Conservation (phyloP, 2,329 filamentous ascomycete species). For the Fusarium circinatum region DNA sequence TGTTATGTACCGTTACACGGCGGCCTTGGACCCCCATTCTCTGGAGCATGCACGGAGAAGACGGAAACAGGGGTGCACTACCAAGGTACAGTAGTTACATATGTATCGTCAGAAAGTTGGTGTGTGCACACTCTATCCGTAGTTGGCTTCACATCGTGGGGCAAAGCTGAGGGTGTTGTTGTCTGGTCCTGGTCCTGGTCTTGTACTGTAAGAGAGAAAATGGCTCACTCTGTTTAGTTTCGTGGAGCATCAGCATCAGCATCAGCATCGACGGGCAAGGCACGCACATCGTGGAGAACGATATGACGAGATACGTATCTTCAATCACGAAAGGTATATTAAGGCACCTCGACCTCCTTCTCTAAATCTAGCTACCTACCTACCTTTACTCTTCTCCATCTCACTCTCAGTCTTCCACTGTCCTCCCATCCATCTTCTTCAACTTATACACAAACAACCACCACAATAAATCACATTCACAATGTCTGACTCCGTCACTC, state of each 20-base stretch:
- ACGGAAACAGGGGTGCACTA: constrained; percentile 19
- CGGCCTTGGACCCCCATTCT: constrained; percentile 13
- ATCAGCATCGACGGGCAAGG: constrained; percentile 18
- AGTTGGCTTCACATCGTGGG: constrained; percentile 43
- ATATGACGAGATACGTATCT: constrained; percentile 41
- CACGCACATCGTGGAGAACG: constrained; percentile 18
- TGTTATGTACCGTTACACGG: not conserved
- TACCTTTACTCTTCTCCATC: not conserved
- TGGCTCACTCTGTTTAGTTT: constrained; percentile 44
- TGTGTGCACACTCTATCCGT: constrained; percentile 16
- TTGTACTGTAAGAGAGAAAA: constrained; percentile 34
- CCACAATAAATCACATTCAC: not conserved
- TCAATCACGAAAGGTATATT: constrained; percentile 40
- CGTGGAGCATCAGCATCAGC: constrained; percentile 34
- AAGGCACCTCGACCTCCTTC: constrained; percentile 24
- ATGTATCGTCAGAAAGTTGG: constrained; percentile 14
- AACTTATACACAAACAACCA: constrained; percentile 18
- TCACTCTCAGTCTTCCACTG: constrained; percentile 1
- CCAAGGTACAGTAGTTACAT: not conserved
- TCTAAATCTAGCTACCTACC: not conserved
- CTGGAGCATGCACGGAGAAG: constrained; percentile 12
- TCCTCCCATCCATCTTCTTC: not conserved
- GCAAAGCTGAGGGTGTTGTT: constrained; percentile 39
- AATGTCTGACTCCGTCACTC: constrained; percentile 38
- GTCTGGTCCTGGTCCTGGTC: not conserved